Base-by-base conservation (phyloP, 2,329 filamentous ascomycete genomes). In the Paraconiothyrium sp. region DNA sequence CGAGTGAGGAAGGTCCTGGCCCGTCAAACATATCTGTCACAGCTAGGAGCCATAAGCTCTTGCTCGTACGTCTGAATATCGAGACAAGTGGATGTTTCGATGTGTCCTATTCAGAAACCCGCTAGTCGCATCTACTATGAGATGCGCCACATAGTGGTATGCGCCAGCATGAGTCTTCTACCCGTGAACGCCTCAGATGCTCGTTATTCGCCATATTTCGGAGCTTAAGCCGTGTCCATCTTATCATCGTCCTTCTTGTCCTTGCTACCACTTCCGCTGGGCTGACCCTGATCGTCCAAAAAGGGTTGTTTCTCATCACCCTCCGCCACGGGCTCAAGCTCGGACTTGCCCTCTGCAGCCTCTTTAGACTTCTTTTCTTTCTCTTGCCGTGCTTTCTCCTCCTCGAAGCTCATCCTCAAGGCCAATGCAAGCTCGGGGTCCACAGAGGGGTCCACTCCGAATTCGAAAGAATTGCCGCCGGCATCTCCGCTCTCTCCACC, bases 381-480 rank as follows among this genome's bases (percentile, higher is more conserved):
- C 79, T 97, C 94, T 80, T 96, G 90, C 72, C 95, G 86, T 64
- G 94, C 94, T 83, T 96, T 96, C 81, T 99, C 95, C 78, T 99
- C 95, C 79, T 99, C 95, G 87, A 97, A 93, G 80, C 92, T 97
- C 93, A 99, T 97, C 66, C 95, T 90, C 77, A 99, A 84, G 56
- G 95, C 95, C 70, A 99, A 88, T 24, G 95, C 95, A 74, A 99
- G 84, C 79, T 99, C 95, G 3, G 95, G 95, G 76, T 99, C 95
- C 73, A 94, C 86, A 57, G 90, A 91, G 14, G 94, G 94, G 79
- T 98, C 95, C 68, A 97, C 92, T 67, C 92, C 93, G 76, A 96
- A 96, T 70, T 93, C 92, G 72, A 93, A 96, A 64, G 90, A 88
- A 59, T 86, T 87, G 37, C 83, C 86, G 60, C 83, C 85, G 47